phyloP scores from a whole-genome alignment of 164 flowering plant genomes.

The Houttuynia cordata region DNA sequence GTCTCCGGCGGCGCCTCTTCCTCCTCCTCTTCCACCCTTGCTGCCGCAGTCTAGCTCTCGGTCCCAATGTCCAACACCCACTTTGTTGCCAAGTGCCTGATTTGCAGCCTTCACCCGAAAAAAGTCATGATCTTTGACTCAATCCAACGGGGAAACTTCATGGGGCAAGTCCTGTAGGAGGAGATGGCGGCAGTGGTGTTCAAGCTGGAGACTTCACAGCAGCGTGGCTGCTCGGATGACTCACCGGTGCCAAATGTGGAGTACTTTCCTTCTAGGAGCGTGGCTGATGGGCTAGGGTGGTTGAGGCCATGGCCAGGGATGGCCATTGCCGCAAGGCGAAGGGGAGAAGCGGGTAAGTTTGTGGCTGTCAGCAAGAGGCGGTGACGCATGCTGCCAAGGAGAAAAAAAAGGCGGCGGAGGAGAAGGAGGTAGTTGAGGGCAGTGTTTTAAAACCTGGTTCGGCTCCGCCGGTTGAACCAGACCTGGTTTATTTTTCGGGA shows the following conservation, averaged over 20 bases:
- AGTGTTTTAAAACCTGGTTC: no score
- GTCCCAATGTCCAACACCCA: slow-evolving; percentile 6
- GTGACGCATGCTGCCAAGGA: no score
- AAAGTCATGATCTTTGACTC: slow-evolving; percentile 9
- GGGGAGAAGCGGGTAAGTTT: no score
- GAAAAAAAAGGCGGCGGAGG: no score
- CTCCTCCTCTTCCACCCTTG: slow-evolving; percentile 2
- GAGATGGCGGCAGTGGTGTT: slow-evolving; percentile 5
- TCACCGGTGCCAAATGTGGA: background rate
- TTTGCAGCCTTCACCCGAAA: slow-evolving; percentile 3
- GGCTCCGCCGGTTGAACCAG: no score
- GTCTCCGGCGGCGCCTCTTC: background rate
- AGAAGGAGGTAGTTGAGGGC: no score
- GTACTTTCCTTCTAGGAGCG: slow-evolving; percentile 11
- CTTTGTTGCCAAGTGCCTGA: slow-evolving; percentile 5
- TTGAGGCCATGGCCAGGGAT: slow-evolving; percentile 7
- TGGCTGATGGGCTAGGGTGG: slow-evolving; percentile 10
- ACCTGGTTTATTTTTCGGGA: no score
- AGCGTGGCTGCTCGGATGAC: slow-evolving; percentile 3
- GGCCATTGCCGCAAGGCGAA: no score
- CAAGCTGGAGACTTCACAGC: slow-evolving; percentile 14
- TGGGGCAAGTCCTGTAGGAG: slow-evolving; percentile 6
- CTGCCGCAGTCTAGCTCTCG: slow-evolving; percentile 3
- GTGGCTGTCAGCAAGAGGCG: no score
- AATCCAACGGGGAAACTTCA: slow-evolving; percentile 9